A percentile compares a stretch with the other conserved stretches of the same genome.
These are phyloP conservation scores for Penicillium glabrum DNA, from an alignment of 2,329 filamentous ascomycete genomes.

Conservation along the genomic window DNA sequence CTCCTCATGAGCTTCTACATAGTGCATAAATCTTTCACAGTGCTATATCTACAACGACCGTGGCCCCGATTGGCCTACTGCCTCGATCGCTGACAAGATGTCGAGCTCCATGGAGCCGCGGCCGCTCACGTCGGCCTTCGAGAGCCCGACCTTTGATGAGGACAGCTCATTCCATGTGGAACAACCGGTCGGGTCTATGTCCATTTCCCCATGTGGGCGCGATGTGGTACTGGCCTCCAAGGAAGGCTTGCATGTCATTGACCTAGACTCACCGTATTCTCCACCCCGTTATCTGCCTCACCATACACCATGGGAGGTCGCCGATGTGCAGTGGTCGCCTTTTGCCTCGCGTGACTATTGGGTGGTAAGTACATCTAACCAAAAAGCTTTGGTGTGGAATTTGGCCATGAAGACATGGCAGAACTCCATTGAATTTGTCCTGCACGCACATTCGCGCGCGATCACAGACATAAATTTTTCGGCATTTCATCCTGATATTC, in stretches of 20 bases:
- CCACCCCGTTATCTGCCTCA: slow-evolving; percentile 82
- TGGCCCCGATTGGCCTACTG: slow-evolving; percentile 11
- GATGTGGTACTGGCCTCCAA: slow-evolving; percentile 90
- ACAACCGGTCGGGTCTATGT: slow-evolving; percentile 78
- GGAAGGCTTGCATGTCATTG: slow-evolving; percentile 86
- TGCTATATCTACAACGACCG: slow-evolving; percentile 3
- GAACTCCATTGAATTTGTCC: slow-evolving; percentile 82
- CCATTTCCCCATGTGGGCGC: slow-evolving; percentile 86
- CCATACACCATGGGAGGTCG: slow-evolving; percentile 88
- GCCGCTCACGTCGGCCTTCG: slow-evolving; percentile 61
- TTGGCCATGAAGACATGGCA: slow-evolving; percentile 69
- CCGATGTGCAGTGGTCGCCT: slow-evolving; percentile 95
- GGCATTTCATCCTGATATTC: slow-evolving; percentile 82
- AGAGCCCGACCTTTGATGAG: slow-evolving; percentile 83
- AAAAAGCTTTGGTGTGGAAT: slow-evolving; percentile 93
- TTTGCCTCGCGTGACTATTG: slow-evolving; percentile 87
- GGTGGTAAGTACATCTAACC: slow-evolving; percentile 92
- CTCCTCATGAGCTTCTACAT: neutral
- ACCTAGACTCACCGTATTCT: slow-evolving; percentile 85
- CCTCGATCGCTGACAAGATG: slow-evolving; percentile 24
- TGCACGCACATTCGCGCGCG: slow-evolving; percentile 81
- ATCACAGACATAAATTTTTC: slow-evolving; percentile 98
- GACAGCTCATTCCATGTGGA: slow-evolving; percentile 83
- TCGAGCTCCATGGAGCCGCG: slow-evolving; percentile 37
- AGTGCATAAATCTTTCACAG: slow-evolving; percentile 1